Evolutionary conservation across 148 eudicot species (phyloP).

Genomic region (Rhododendron molle): DNA sequence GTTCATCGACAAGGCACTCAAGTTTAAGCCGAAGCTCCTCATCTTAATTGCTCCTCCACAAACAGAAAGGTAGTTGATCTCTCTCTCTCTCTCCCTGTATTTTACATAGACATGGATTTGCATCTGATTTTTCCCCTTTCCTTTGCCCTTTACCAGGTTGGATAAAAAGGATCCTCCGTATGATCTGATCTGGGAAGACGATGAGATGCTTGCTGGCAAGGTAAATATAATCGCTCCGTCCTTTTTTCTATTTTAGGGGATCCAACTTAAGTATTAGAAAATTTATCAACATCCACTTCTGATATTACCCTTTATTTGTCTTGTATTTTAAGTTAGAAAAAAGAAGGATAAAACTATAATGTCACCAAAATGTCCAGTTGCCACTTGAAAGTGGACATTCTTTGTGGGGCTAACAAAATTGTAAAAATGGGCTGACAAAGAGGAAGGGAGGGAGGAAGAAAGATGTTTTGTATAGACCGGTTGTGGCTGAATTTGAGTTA

Average conservation of each 20-base stretch:
- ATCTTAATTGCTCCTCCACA: conserved; percentile 77
- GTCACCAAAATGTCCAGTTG: not conserved
- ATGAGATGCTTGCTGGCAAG: conserved; percentile 65
- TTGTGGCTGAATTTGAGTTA: not conserved
- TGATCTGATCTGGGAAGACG: conserved; percentile 85
- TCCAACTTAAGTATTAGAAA: not conserved
- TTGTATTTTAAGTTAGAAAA: not conserved
- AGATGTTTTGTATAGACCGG: not conserved
- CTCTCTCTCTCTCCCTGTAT: not conserved
- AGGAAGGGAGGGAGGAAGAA: not conserved
- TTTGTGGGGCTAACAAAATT: not conserved
- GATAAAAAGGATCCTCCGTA: conserved; percentile 53
- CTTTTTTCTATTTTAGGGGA: not conserved
- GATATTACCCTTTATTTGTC: not conserved
- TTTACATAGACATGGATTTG: not conserved
- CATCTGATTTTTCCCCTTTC: not conserved
- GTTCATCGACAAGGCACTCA: conserved; percentile 79
- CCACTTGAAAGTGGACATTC: not conserved
- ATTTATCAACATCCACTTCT: not conserved
- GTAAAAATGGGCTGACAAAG: not conserved
- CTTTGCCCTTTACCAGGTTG: conserved; percentile 43
- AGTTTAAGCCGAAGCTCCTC: conserved; percentile 80
- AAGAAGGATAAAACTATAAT: not conserved
- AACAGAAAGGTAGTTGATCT: conserved; percentile 53
- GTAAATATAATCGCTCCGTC: conserved; percentile 22